Base-by-base conservation (phyloP, 2,329 filamentous ascomycete species). In the Xylariaceae sp. region DNA sequence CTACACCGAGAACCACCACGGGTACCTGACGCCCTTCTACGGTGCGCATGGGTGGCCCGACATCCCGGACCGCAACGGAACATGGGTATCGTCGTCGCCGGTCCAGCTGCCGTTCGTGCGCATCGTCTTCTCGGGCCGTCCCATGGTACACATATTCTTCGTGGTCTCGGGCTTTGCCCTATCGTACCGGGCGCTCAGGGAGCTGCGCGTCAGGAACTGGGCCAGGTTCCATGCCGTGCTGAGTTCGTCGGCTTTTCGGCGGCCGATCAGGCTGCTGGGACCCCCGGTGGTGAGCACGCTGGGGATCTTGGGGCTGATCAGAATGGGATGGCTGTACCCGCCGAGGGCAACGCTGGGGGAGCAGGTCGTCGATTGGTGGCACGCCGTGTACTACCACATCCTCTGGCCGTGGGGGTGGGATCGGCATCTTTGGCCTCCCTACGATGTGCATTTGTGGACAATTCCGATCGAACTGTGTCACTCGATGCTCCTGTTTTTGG, bases 121-220 rank as follows among this genome's bases (percentile, higher is more conserved):
- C 39, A 57, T 72, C 19, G 40, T 72, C 16, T 70, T 63, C 48
- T 66, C 66, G 13, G 69, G 69, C 15, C 62, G 66, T 15, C 67
- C 70, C 8, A 71, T 72, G 67, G 72, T 75, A 3, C 66, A 72
- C 50, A 64, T 75, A 35, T 74, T 75, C 55, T 74, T 74, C 54
- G 65, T 74, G 48, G 70, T 75, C 28, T 74, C 71, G 1, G 72
- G 72, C 29, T 73, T 70, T 45, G 71, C 66, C 3, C 61, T 75
- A 17, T 65, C 69, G 7, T 64, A 65, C 48, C 69, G 69, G 47
- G 66, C 71, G 2, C 53, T 74, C 19, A 61, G 63, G 39, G 59
- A 63, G 24, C 63, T 71, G 7, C 68, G 66, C 41, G 51, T 60
- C 9, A 60, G 65, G 30, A 59, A 69, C 42, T 57, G 60, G 38